A percentile compares a stretch with the other conserved stretches of the same genome.
These are phyloP conservation scores for Ogataea nitratoaversa DNA, from an alignment of 805 yeast genomes.

Conservation along the genomic window DNA sequence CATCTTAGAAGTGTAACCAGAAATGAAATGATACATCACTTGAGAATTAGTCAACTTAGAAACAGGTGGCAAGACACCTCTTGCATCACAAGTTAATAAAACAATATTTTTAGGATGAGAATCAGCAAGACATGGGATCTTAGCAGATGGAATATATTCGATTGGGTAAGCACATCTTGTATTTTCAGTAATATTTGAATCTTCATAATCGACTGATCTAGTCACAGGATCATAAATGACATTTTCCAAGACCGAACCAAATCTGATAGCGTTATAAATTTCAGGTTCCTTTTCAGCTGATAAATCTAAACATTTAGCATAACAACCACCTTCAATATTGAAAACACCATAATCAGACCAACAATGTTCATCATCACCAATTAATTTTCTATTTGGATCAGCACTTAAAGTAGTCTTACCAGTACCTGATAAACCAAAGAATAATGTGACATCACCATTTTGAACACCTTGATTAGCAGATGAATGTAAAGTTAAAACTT, in stretches of 20 bases:
- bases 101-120: slow-evolving; percentile 90
- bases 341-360: slow-evolving; percentile 98
- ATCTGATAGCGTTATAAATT: slow-evolving; percentile 89
- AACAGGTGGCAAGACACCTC: slow-evolving; percentile 97
- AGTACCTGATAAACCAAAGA: slow-evolving; percentile 96
- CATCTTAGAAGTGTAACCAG: slow-evolving; percentile 99
- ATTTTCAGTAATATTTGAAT: slow-evolving; percentile 85
- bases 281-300: slow-evolving; percentile 94
- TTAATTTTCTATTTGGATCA: slow-evolving; percentile 87
- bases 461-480: slow-evolving; percentile 87
- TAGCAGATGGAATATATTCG: slow-evolving; percentile 92
- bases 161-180: slow-evolving; percentile 99
- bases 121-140: slow-evolving; percentile 89
- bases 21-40: slow-evolving; percentile 98
- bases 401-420: slow-evolving; percentile 98
- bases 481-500: slow-evolving; percentile 90
- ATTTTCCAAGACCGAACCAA: slow-evolving; percentile 93
- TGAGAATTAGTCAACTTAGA: slow-evolving; percentile 90
- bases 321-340: slow-evolving; percentile 99
- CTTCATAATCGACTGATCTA: slow-evolving; percentile 82
- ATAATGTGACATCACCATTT: slow-evolving; percentile 83
- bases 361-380: slow-evolving; percentile 99
- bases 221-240: slow-evolving; percentile 77
- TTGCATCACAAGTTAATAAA: slow-evolving; percentile 93
- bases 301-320: slow-evolving; percentile 93